Evolutionary conservation across 2,329 filamentous ascomycete genomes (phyloP).

Genomic region (Penicillium crustosum): DNA sequence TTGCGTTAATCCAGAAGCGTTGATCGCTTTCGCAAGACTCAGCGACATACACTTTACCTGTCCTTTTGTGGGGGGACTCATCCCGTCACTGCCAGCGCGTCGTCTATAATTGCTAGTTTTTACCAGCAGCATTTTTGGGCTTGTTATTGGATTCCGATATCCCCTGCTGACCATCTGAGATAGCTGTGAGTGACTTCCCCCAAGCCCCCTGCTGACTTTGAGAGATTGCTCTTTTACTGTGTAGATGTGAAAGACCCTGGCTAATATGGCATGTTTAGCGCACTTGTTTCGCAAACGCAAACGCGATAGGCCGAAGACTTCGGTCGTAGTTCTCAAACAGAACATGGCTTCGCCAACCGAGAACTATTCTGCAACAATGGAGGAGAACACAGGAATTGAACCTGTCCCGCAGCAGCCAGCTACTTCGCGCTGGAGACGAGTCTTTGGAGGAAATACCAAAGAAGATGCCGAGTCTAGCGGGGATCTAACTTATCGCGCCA

Average conservation of each 20-base stretch:
- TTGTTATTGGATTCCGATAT: not conserved
- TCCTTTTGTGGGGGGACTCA: not conserved
- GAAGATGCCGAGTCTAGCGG: conserved; percentile 12
- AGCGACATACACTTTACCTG: not conserved
- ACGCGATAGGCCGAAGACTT: not conserved
- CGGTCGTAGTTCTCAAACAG: not conserved
- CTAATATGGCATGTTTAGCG: conserved; percentile 1
- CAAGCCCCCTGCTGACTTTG: too few species aligned
- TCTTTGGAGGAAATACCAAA: conserved; percentile 14
- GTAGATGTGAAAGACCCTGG: not conserved
- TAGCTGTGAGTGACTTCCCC: not conserved
- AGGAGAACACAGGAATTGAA: not conserved
- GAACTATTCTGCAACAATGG: conserved; percentile 1
- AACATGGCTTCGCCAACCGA: conserved; percentile 10
- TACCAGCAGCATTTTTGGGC: conserved; percentile 2
- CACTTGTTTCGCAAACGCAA: not conserved
- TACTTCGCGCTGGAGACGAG: conserved; percentile 21
- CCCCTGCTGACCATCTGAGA: not conserved
- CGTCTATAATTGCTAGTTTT: not conserved
- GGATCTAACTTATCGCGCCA: conserved; percentile 36
- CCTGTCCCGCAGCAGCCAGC: not conserved
- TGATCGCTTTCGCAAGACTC: conserved; percentile 12
- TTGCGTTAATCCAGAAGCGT: conserved; percentile 17
- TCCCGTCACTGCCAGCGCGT: not conserved
- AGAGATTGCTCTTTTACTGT: not conserved